Evolutionary conservation across 768 basidiomycete species (phyloP).

Genomic region (Dentipellis sp.): DNA sequence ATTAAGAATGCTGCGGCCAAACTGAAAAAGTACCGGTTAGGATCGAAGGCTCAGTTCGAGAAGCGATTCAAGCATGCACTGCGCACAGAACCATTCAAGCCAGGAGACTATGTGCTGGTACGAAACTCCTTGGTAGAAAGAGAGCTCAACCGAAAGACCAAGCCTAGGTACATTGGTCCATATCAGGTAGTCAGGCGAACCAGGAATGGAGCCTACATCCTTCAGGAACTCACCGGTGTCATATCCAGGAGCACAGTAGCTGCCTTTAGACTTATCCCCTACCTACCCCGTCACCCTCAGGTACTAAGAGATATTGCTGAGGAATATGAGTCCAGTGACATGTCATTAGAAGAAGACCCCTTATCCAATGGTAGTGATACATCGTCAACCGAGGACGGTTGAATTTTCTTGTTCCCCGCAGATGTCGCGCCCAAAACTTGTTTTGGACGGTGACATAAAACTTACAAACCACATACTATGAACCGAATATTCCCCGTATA

Average conservation of each 20-base stretch:
- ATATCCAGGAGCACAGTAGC: not conserved
- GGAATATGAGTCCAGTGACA: too few species aligned
- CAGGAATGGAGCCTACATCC: not conserved
- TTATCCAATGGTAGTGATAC: not conserved
- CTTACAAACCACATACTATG: too few species aligned
- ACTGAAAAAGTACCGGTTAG: not conserved
- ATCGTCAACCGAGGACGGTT: not conserved
- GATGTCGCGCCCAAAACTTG: not conserved
- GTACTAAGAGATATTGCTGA: not conserved
- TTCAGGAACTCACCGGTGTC: not conserved
- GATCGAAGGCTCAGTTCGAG: not conserved
- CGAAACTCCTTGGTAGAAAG: not conserved
- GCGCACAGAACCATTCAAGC: not conserved
- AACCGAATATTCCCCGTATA: too few species aligned
- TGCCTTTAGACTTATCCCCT: not conserved
- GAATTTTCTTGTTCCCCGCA: not conserved
- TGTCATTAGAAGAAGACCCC: not conserved
- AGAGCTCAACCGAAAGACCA: not conserved
- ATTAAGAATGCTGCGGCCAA: not conserved
- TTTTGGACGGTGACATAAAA: too few species aligned
- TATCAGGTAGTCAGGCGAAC: not conserved
- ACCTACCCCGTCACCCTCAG: not conserved
- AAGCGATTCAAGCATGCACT: not conserved
- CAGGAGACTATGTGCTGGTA: not conserved
- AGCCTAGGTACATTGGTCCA: not conserved